Percentiles rank a stretch among this genome's conserved stretches.
These are phyloP conservation scores for Lachnellula subtilissima DNA, from an alignment of 2,329 filamentous ascomycete species.

Conservation along the genomic window DNA sequence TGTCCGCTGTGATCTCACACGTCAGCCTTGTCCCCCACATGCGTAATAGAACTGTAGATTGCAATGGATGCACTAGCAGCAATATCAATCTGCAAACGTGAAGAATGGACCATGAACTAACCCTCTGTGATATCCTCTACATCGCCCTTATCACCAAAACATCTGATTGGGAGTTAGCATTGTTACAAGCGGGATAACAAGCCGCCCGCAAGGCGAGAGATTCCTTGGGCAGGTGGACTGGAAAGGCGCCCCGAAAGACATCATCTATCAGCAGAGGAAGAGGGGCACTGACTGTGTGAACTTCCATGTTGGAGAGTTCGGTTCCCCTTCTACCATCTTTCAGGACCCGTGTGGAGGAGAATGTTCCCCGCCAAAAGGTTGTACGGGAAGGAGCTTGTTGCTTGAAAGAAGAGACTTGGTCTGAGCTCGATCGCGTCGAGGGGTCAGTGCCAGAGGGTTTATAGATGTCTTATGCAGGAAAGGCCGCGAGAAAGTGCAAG, in stretches of 20 bases:
- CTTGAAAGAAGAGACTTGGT: constrained; percentile 8
- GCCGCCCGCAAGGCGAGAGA: not conserved
- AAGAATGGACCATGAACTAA: constrained; percentile 14
- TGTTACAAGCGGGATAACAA: not conserved
- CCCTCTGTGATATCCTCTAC: constrained; percentile 59
- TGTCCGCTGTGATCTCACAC: constrained; percentile 58
- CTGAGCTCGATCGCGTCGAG: constrained; percentile 23
- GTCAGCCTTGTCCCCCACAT: constrained; percentile 3
- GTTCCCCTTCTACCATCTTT: constrained; percentile 96
- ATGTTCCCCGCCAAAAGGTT: constrained; percentile 23
- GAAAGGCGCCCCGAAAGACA: not conserved
- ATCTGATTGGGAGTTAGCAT: constrained; percentile 52
- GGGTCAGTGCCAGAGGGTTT: constrained; percentile 21
- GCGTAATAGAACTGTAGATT: not conserved
- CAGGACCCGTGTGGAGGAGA: constrained; percentile 31
- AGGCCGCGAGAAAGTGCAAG: constrained; percentile 5
- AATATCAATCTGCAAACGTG: not conserved
- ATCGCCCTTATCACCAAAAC: constrained; percentile 99
- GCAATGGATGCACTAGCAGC: not conserved
- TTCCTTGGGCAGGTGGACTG: not conserved
- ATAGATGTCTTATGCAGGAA: not conserved
- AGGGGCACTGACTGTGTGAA: constrained; percentile 71
- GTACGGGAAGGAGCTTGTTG: constrained; percentile 2
- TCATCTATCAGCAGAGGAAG: not conserved
- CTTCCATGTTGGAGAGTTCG: constrained; percentile 96